phyloP scores from a whole-genome alignment of 495 filamentous ascomycete genomes.

The Baudoinia panamericana region DNA sequence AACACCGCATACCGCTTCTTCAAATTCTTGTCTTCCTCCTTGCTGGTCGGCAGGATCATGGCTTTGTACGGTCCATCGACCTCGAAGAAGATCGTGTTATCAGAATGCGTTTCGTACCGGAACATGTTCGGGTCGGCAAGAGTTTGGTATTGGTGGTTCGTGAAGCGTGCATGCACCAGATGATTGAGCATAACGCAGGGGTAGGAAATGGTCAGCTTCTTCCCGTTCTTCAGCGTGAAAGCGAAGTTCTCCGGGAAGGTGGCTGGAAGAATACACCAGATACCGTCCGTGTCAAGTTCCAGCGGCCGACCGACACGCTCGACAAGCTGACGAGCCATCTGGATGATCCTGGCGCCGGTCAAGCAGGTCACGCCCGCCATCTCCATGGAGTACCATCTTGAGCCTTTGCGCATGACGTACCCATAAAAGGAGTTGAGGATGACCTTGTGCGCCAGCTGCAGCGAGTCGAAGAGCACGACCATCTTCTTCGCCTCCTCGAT shows the following conservation, averaged over 20 bases:
- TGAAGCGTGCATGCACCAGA: conserved; percentile 87
- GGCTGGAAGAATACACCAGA: conserved; percentile 98
- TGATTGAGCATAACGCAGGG: conserved; percentile 99
- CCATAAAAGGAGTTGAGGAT: conserved; percentile 99
- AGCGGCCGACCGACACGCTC: conserved; percentile 86
- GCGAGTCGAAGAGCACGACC: conserved; percentile 88
- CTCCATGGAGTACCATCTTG: conserved; percentile 98
- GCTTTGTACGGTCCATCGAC: conserved; percentile 95
- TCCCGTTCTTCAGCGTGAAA: conserved; percentile 87
- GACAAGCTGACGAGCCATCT: conserved; percentile 87
- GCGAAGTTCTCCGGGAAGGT: conserved; percentile 95
- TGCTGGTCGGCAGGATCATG: conserved; percentile 94
- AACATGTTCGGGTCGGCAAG: conserved; percentile 64
- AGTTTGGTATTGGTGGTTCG: conserved; percentile 93
- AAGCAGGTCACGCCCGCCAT: conserved; percentile 99
- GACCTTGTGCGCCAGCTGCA: conserved; percentile 96
- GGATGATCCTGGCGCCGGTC: conserved; percentile 93
- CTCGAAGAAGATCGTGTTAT: conserved; percentile 99
- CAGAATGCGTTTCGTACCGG: conserved; percentile 88
- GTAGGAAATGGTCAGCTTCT: conserved; percentile 89
- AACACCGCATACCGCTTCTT: conserved; percentile 99
- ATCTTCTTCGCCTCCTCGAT: conserved; percentile 96
- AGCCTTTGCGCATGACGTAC: conserved; percentile 98
- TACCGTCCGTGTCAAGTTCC: conserved; percentile 98
- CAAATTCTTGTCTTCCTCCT: conserved; percentile 98